Evolutionary conservation across 2,329 filamentous ascomycete species (phyloP), one percentile per base, ranked within the genome.

Genomic region (Exophiala bonariae): DNA sequence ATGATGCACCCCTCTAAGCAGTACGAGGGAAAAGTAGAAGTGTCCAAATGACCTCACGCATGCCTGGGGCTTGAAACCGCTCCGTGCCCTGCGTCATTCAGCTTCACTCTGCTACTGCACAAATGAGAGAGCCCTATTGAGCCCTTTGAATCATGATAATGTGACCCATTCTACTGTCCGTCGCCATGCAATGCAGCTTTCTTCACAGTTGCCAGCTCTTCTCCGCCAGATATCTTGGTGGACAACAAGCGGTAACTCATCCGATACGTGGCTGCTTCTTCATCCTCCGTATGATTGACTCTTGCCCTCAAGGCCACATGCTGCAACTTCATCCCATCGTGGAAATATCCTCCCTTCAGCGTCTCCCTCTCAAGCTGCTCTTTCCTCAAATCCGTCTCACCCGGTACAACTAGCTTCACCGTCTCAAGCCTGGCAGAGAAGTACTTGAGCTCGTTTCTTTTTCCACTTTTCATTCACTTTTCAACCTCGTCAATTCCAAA

Each of bases 1-100:
- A 28, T 17, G 18, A 26, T 38, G 37, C 44, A 41, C 32, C 17
- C 17, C 18, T 1, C 16, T n/a, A 19, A 22, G 19, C 16, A 34
- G 22, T 28, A 44, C 34, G 17, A 41, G 31, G 37, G 34, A 39
- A 39, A 34, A 44, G 33, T 17, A 14, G 28, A 28, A 19, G 14
- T 50, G 50, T 53, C 42, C 50, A 49, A 53, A 46, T 53, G 50
- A 53, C 50, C 50, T 49, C 39, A 30, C 47, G 50, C 50, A 53
- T 53, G 47, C 46, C 46, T 49, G 34, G 33, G 37, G 46, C 46
- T 46, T 49, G 28, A 40, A 33, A 38, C 28, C 41, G 40, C 49
- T 49, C 41, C 45, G 37, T 53, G 45, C 41, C 42, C 35, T 40
- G 46, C 41, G 38, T 44, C 41, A 42, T 30, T 39, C 41, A 26